These are phyloP conservation scores for Colletotrichum musae DNA, from an alignment of 2,329 filamentous ascomycete genomes.

Conservation along the genomic window DNA sequence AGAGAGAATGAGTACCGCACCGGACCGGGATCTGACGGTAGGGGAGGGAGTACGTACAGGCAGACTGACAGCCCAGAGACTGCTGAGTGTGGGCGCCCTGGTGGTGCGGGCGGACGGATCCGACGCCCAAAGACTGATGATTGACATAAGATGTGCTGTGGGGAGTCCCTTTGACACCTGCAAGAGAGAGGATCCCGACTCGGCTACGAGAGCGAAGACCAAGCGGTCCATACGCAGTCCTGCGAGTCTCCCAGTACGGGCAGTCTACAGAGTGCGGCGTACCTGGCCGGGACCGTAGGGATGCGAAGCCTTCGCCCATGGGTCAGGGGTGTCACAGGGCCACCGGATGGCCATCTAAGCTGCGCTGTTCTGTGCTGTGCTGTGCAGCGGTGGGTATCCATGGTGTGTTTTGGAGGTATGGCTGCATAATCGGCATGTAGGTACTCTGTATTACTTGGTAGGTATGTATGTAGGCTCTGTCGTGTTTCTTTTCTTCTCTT, in stretches of 20 bases:
- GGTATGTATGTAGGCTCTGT: no score
- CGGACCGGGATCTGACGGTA: no score
- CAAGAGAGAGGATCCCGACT: conserved; percentile 23
- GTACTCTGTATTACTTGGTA: no score
- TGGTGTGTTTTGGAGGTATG: background rate
- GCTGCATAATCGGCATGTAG: no score
- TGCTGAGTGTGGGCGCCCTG: background rate
- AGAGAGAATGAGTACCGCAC: no score
- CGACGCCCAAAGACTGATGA: conserved; percentile 39
- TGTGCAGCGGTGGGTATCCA: background rate
- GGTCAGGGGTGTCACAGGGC: conserved; percentile 27
- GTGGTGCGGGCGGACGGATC: conserved; percentile 38
- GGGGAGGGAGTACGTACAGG: background rate
- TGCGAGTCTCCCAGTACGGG: no score
- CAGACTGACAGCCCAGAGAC: background rate
- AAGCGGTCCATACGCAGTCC: conserved; percentile 16
- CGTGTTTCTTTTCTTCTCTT: no score
- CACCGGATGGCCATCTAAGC: conserved; percentile 17
- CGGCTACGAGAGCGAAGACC: background rate
- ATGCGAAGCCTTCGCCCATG: conserved; percentile 2
- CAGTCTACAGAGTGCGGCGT: conserved; percentile 18
- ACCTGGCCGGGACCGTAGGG: conserved; percentile 15
- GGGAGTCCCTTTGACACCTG: conserved; percentile 34
- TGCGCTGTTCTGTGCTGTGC: conserved; percentile 17
- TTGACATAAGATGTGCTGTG: conserved; percentile 39